These are phyloP conservation scores for Alloteropsis angusta DNA, from an alignment of 202 grass and related monocot species.

Conservation along the genomic window DNA sequence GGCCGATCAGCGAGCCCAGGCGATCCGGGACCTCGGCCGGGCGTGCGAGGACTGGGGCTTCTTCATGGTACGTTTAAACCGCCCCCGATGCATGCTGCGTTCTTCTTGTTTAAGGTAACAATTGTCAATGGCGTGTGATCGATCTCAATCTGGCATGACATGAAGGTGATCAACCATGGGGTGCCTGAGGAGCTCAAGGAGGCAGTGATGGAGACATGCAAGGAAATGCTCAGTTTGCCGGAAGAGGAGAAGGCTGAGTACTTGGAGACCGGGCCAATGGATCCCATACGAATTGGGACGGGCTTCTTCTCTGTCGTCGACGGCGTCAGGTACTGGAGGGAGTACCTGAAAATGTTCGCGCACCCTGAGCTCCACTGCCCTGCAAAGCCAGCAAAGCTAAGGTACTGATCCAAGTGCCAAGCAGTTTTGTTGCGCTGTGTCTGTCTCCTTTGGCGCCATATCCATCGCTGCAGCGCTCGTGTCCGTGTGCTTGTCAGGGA, in stretches of 20 bases:
- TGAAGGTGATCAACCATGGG: constrained; percentile 63
- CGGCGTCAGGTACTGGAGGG: constrained; percentile 36
- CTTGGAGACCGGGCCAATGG: constrained; percentile 26
- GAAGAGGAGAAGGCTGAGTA: constrained; percentile 37
- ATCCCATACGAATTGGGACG: constrained; percentile 48
- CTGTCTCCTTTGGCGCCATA: not conserved
- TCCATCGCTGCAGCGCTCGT: not conserved
- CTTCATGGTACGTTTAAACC: constrained; percentile 53
- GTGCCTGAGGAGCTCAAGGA: constrained; percentile 39
- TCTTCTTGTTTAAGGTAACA: too few relatives aligned
- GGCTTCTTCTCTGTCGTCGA: constrained; percentile 48
- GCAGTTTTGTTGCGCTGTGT: not conserved
- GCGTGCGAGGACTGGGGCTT: constrained; percentile 81
- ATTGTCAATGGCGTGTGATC: not conserved
- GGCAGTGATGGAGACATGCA: constrained; percentile 14
- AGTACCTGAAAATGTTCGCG: constrained; percentile 62
- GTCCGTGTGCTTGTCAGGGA: constrained; percentile 17
- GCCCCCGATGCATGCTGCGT: not conserved
- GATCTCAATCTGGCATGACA: not conserved
- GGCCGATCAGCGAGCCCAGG: constrained; percentile 25
- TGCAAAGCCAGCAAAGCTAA: constrained; percentile 37
- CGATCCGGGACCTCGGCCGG: constrained; percentile 32
- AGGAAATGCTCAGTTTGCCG: constrained; percentile 41
- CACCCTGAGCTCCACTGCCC: constrained; percentile 63
- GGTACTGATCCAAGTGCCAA: not conserved